These are phyloP conservation scores for Rubia peregrina DNA, from an alignment of 305 asterid species.

Conservation along the genomic window DNA sequence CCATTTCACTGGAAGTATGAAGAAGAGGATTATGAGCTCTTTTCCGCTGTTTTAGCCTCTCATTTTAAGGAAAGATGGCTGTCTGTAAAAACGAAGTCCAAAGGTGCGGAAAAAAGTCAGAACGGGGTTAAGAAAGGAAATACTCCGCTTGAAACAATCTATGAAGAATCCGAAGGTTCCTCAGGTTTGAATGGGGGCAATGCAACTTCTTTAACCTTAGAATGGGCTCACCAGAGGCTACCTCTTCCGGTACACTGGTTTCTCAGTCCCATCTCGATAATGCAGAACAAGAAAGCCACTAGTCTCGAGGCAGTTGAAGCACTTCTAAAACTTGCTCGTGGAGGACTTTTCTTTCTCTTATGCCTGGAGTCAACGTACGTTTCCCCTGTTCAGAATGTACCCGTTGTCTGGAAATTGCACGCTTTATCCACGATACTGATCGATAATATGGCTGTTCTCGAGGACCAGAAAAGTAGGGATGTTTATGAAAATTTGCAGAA, in stretches of 20 bases:
- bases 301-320: constrained; percentile 23
- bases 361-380: constrained; percentile 61
- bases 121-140: constrained; percentile 31
- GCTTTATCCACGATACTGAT: constrained; percentile 64
- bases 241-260: constrained; percentile 92
- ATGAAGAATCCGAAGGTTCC: constrained; percentile 41
- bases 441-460: constrained; percentile 61
- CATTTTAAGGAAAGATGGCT: constrained; percentile 84
- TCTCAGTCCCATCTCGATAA: constrained; percentile 72
- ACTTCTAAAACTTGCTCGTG: constrained; percentile 53
- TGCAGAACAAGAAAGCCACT: constrained; percentile 30
- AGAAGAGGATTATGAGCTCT: constrained; percentile 48
- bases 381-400: constrained; percentile 32
- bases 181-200: constrained; percentile 21
- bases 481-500: constrained; percentile 60
- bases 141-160: constrained; percentile 57
- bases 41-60: constrained; percentile 54
- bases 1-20: constrained; percentile 52
- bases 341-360: constrained; percentile 81
- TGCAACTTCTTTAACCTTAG: constrained; percentile 42
- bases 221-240: constrained; percentile 86
- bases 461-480: constrained; percentile 68
- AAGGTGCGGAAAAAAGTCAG: constrained; percentile 25
- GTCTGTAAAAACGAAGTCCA: constrained; percentile 42
- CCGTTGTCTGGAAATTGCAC: constrained; percentile 85